A percentile compares a stretch with the other conserved stretches of the same genome.
These are phyloP conservation scores for Pyrenochaeta sp. DNA, from an alignment of 2,329 filamentous ascomycete species.

Conservation along the genomic window DNA sequence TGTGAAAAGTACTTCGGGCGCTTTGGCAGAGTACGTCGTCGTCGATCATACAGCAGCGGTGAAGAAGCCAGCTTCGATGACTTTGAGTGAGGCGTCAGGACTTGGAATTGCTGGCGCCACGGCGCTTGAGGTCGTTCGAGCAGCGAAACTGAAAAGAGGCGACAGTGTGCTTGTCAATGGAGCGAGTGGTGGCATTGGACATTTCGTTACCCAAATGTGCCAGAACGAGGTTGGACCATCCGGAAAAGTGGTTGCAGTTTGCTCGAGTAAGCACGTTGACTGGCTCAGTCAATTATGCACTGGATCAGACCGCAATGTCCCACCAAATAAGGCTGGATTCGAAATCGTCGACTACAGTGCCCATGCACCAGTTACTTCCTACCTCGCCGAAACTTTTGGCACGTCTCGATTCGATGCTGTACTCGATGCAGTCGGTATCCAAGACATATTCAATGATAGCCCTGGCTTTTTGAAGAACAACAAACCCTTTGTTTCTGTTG, in stretches of 20 bases:
- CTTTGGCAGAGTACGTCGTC: constrained; percentile 52
- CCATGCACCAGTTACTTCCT: constrained; percentile 5
- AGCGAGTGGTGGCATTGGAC: constrained; percentile 61
- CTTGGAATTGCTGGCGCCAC: constrained; percentile 52
- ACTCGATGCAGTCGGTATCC: constrained; percentile 23
- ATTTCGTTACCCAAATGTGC: constrained; percentile 56
- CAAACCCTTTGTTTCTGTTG: constrained; percentile 23
- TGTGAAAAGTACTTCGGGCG: constrained; percentile 46
- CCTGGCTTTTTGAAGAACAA: constrained; percentile 16
- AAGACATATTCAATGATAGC: constrained; percentile 19
- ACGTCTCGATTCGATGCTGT: constrained; percentile 16
- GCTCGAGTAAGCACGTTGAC: constrained; percentile 54
- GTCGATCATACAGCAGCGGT: constrained; percentile 45
- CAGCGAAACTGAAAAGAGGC: constrained; percentile 44
- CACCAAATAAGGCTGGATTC: not conserved
- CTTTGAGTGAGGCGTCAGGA: constrained; percentile 47
- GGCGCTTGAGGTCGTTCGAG: constrained; percentile 46
- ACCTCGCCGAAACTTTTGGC: constrained; percentile 8
- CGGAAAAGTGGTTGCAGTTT: constrained; percentile 53
- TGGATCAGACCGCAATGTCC: not conserved
- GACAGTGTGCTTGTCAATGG: constrained; percentile 58
- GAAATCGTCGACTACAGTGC: constrained; percentile 20
- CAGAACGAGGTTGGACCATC: constrained; percentile 44
- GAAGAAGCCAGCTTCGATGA: constrained; percentile 35
- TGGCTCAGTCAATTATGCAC: constrained; percentile 44